Evolutionary conservation across 1,139 yeast species (phyloP).

Genomic region (Arxiozyma telluris): DNA sequence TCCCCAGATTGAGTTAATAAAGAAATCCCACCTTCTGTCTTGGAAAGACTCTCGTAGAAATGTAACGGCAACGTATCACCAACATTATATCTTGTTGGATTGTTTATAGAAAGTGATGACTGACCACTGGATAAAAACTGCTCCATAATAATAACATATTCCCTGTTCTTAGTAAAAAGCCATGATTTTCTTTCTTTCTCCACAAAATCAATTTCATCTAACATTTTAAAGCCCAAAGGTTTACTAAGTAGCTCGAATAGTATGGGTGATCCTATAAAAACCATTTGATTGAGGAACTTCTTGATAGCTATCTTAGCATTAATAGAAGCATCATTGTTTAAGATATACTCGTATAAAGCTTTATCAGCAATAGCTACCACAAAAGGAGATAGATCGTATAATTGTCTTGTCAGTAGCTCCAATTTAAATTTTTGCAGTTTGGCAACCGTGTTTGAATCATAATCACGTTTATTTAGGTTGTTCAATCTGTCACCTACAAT

Average conservation of each 20-base stretch:
- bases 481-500: conserved; percentile 36
- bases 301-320: conserved; percentile 19
- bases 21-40: conserved; percentile 71
- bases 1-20: conserved; percentile 42
- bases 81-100: conserved; percentile 4
- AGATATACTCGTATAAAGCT: conserved; percentile 38
- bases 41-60: conserved; percentile 70
- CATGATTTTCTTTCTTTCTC: conserved; percentile 52
- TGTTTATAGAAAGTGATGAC: neutral
- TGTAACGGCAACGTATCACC: conserved; percentile 44
- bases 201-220: conserved; percentile 44
- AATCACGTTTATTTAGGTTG: conserved; percentile 8
- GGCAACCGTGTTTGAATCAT: conserved; percentile 4
- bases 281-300: conserved; percentile 28
- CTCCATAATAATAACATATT: conserved; percentile 48
- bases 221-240: conserved; percentile 46
- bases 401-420: conserved; percentile 52
- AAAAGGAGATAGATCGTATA: conserved; percentile 56
- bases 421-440: conserved; percentile 30
- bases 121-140: conserved; percentile 18
- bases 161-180: conserved; percentile 43
- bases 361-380: conserved; percentile 53
- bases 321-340: conserved; percentile 34
- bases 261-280: conserved; percentile 34
- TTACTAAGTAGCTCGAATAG: conserved; percentile 47